These are phyloP conservation scores for Aquilaria yunnanensis DNA, from an alignment of 345 rosid genomes.

Conservation along the genomic window DNA sequence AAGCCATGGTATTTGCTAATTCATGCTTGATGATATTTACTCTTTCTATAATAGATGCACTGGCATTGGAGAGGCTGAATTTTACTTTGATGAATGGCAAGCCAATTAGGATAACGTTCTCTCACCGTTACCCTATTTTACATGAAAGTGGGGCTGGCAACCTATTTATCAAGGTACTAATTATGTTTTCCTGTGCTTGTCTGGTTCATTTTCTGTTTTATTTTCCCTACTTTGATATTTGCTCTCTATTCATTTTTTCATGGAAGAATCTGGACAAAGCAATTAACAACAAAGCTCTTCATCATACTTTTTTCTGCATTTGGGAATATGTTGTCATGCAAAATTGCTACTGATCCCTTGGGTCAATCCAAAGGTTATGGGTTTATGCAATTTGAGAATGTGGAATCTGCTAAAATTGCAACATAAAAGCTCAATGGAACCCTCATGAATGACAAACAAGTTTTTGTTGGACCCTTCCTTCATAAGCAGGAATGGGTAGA, in stretches of 20 bases:
- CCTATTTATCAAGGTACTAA: conserved; percentile 53
- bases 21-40: not conserved
- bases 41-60: conserved; percentile 52
- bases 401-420: conserved; percentile 60
- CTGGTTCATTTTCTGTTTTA: not conserved
- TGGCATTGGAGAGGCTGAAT: conserved; percentile 77
- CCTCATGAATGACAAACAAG: conserved; percentile 67
- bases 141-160: conserved; percentile 81
- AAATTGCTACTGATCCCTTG: conserved; percentile 61
- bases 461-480: conserved; percentile 76
- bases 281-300: conserved; percentile 71
- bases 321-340: conserved; percentile 67
- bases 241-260: conserved; percentile 3
- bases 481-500: conserved; percentile 54
- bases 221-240: conserved; percentile 8
- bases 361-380: conserved; percentile 85
- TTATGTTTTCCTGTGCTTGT: not conserved
- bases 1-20: not conserved
- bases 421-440: conserved; percentile 69
- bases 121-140: conserved; percentile 70
- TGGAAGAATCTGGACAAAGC: conserved; percentile 72
- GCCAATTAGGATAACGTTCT: conserved; percentile 78
- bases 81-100: conserved; percentile 71
- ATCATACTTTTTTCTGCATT: conserved; percentile 56
- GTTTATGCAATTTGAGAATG: conserved; percentile 75